Evolutionary conservation across 805 yeast species (phyloP).

Genomic region (Teunomyces gatunensis): DNA sequence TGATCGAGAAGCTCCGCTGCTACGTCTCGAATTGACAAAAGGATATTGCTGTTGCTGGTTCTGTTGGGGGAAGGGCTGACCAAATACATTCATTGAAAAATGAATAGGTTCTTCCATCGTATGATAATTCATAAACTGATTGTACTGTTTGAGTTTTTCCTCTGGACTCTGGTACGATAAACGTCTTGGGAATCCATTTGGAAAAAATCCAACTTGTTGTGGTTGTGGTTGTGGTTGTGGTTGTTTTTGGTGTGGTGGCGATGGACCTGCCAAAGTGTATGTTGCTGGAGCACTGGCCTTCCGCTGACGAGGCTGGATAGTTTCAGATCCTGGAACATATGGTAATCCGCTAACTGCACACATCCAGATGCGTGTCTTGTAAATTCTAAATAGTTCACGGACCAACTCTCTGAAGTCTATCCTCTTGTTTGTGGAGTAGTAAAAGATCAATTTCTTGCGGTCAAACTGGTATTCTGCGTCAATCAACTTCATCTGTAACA

Average conservation of each 20-base stretch:
- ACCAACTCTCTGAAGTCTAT: slow-evolving; percentile 73
- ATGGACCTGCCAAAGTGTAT: background rate
- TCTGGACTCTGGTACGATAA: background rate
- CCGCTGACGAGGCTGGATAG: background rate
- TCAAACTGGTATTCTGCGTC: slow-evolving; percentile 84
- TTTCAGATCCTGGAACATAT: slow-evolving; percentile 8
- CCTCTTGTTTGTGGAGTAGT: slow-evolving; percentile 51
- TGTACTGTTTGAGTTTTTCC: background rate
- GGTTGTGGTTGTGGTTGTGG: background rate
- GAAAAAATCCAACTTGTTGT: background rate
- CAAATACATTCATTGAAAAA: slow-evolving; percentile 5
- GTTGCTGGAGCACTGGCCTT: slow-evolving; percentile 1
- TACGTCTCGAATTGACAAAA: slow-evolving; percentile 1
- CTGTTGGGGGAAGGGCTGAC: slow-evolving; percentile 5
- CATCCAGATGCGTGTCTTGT: slow-evolving; percentile 80
- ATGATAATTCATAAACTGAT: background rate
- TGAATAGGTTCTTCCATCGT: slow-evolving; percentile 2
- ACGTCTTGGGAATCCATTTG: background rate
- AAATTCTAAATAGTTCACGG: slow-evolving; percentile 69
- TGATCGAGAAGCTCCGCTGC: slow-evolving; percentile 2
- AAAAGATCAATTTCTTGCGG: slow-evolving; percentile 71
- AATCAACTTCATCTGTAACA: slow-evolving; percentile 54
- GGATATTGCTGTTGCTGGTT: slow-evolving; percentile 1
- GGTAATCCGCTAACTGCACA: slow-evolving; percentile 61
- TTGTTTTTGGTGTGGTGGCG: background rate